Evolutionary conservation across 768 basidiomycete species (phyloP).

Genomic region (Phlebiopsis gigantea): DNA sequence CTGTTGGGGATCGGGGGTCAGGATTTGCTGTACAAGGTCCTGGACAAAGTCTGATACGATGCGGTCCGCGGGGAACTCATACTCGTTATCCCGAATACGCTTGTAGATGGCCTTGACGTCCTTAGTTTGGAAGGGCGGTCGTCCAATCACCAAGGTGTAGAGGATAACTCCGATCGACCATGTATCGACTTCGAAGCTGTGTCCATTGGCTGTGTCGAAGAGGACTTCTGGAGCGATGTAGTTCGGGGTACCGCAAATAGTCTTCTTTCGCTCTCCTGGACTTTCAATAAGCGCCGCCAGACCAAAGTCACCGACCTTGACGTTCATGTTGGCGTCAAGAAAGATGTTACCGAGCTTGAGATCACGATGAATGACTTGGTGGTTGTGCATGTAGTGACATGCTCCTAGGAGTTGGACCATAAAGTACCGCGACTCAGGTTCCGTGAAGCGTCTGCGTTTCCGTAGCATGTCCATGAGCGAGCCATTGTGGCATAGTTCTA

Average conservation of each 20-base stretch:
- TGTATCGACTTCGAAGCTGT: slow-evolving; percentile 97
- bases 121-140: slow-evolving; percentile 98
- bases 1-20: slow-evolving; percentile 76
- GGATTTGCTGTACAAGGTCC: slow-evolving; percentile 75
- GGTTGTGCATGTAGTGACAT: slow-evolving; percentile 94
- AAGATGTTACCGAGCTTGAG: slow-evolving; percentile 96
- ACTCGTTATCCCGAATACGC: slow-evolving; percentile 92
- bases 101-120: slow-evolving; percentile 97
- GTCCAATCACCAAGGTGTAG: slow-evolving; percentile 89
- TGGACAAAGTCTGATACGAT: slow-evolving; percentile 65
- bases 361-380: slow-evolving; percentile 97
- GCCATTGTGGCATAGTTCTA: slow-evolving; percentile 88
- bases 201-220: slow-evolving; percentile 92
- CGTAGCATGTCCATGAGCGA: slow-evolving; percentile 90
- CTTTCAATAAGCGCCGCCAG: slow-evolving; percentile 95
- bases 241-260: slow-evolving; percentile 97
- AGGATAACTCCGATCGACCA: slow-evolving; percentile 98
- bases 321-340: slow-evolving; percentile 86
- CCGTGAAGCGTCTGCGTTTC: slow-evolving; percentile 79
- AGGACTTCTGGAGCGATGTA: slow-evolving; percentile 98
- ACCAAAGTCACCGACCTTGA: slow-evolving; percentile 97
- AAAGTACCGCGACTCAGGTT: slow-evolving; percentile 90
- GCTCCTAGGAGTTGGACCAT: slow-evolving; percentile 94
- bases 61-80: slow-evolving; percentile 83
- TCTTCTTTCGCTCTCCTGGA: slow-evolving; percentile 97